Base-by-base conservation (phyloP, 306 rosid genomes). In the Trichosanthes cucumerina region DNA sequence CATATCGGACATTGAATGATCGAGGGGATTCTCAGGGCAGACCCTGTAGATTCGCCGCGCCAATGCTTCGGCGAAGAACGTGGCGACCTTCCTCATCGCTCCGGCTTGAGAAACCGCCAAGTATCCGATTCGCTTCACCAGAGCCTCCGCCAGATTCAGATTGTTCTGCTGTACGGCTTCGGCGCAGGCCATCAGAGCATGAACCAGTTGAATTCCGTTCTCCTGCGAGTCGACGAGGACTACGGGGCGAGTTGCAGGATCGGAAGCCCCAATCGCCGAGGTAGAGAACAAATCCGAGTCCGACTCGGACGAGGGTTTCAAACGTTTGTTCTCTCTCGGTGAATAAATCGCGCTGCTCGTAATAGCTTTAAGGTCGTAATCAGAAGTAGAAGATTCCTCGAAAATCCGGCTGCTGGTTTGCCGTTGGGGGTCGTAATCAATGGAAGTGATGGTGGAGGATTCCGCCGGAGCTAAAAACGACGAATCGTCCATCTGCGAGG, bases 41-140 rank as follows among this genome's bases (percentile, higher is more conserved):
- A 89, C 74, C 3, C 88, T 21, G 60, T 87, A 91, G 81, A 95
- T 92, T 36, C 98, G 63, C 0, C 94, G 86, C 0, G 99, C 97
- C 0, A 95, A 82, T 0, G 93, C 99, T 81, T 92, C 96, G 2
- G 99, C 97, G 60, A 95, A 95, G 82, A 82, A 92, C 5, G 92
- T 90, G 8, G 99, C 98, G 0, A 95, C 99, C 43, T 95, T 95
- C 7, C 93, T 57, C 99, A 95, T 92, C 3, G 97, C 96, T 14
- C 99, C 99, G 2, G 91, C 90, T 57, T 95, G 99, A 0, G 99
- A 92, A 3, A 79, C 59, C 0, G 98, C 97, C 0, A 95, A 65
- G 72, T 64, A 86, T 1, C 95, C 89, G 89, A 92, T 92, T 87
- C 92, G 93, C 62, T 93, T 91, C 2, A 95, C 91, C 1, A 95